Evolutionary conservation across 108 stramenopile genomes (phyloP).

Genomic region (Cyclotella atomus): DNA sequence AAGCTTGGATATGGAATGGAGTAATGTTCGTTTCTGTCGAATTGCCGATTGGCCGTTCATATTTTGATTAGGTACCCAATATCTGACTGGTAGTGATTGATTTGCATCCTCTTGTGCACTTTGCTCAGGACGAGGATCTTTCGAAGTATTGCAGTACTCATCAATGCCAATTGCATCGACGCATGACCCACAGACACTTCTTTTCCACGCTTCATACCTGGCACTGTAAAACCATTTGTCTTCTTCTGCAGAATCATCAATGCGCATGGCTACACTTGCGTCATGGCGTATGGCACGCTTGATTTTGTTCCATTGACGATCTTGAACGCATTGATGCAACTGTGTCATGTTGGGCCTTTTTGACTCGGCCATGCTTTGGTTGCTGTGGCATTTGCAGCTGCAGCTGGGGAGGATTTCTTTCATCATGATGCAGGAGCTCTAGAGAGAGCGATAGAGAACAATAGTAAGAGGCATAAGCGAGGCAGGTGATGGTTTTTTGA

Average conservation of each 20-base stretch:
- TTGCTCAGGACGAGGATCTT: background rate
- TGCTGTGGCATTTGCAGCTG: background rate
- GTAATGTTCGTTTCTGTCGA: background rate
- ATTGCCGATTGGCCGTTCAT: background rate
- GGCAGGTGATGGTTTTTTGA: too few species aligned
- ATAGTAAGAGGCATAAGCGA: too few species aligned
- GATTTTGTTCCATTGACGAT: conserved; percentile 18
- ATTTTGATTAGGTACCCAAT: background rate
- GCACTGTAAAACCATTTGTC: conserved; percentile 14
- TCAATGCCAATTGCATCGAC: background rate
- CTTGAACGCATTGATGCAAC: background rate
- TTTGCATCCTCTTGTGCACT: background rate
- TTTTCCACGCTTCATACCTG: background rate
- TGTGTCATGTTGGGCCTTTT: background rate
- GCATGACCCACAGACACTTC: background rate
- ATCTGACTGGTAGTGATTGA: background rate
- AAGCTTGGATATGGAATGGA: conserved; percentile 3
- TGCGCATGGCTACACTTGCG: conserved; percentile 27
- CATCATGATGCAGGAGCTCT: background rate
- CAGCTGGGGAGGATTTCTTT: background rate
- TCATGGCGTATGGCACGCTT: conserved; percentile 20
- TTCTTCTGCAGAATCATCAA: conserved; percentile 30
- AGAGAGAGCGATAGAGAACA: too few species aligned
- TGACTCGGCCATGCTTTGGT: background rate
- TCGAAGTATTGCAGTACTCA: background rate